A percentile compares a stretch with the other conserved stretches of the same genome.
These are phyloP conservation scores for Saxophila tyrrhenica DNA, from an alignment of 495 filamentous ascomycete genomes.

Conservation along the genomic window DNA sequence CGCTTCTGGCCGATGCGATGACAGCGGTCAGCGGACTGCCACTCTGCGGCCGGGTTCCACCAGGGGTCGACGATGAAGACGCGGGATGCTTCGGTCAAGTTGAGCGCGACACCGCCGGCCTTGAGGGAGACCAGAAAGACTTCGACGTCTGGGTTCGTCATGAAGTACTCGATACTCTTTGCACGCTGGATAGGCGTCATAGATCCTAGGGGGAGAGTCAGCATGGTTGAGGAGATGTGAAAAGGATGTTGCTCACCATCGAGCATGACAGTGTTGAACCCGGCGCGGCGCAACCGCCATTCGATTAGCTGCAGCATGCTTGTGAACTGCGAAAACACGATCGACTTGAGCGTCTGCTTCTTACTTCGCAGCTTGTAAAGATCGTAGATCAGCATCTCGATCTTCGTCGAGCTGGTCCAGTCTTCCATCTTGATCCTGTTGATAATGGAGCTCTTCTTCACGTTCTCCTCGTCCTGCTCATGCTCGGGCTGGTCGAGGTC, in stretches of 20 bases:
- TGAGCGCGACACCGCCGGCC: conserved; percentile 89
- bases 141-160: conserved; percentile 84
- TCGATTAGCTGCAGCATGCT: conserved; percentile 72
- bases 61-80: conserved; percentile 94
- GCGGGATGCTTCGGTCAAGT: conserved; percentile 82
- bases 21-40: conserved; percentile 88
- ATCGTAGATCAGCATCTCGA: conserved; percentile 89
- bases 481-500: conserved; percentile 90
- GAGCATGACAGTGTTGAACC: conserved; percentile 95
- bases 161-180: conserved; percentile 86
- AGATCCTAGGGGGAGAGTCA: conserved; percentile 79
- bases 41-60: conserved; percentile 47
- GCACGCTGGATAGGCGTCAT: conserved; percentile 91
- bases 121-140: conserved; percentile 92
- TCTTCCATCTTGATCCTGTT: conserved; percentile 95
- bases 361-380: conserved; percentile 78
- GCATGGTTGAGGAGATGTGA: not conserved
- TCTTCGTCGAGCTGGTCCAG: conserved; percentile 96
- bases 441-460: conserved; percentile 93
- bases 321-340: conserved; percentile 63
- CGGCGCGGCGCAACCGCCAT: conserved; percentile 87
- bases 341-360: conserved; percentile 84
- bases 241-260: not conserved
- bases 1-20: conserved; percentile 93
- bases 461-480: conserved; percentile 67